Conservation (phyloP, 192 early-diverging fungal species). For the Coemansia sp. region DNA sequence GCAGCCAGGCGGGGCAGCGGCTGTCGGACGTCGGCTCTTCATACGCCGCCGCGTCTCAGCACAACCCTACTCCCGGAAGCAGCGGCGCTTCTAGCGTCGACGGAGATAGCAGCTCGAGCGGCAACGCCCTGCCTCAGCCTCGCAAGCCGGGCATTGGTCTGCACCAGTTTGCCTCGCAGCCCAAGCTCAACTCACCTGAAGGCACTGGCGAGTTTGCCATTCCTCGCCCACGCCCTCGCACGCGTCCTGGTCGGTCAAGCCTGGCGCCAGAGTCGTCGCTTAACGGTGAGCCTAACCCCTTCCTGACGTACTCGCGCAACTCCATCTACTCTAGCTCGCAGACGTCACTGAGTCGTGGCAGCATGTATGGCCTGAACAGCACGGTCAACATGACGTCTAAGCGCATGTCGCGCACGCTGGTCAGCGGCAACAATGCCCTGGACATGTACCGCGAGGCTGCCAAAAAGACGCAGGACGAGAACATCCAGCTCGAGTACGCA, state of each 20-base stretch:
- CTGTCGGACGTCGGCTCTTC: conserved; percentile 18
- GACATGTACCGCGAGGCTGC: conserved; percentile 79
- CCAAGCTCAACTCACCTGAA: conserved; percentile 27
- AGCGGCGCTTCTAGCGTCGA: conserved; percentile 46
- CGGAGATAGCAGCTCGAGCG: conserved; percentile 20
- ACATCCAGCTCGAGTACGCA: conserved; percentile 76
- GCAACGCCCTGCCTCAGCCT: conserved; percentile 32
- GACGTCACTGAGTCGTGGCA: conserved; percentile 53
- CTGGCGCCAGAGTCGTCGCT: conserved; percentile 15
- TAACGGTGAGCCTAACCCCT: conserved; percentile 44
- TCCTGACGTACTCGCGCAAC: conserved; percentile 58
- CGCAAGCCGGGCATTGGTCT: conserved; percentile 27
- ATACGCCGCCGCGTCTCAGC: conserved; percentile 14
- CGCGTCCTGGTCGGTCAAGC: conserved; percentile 43
- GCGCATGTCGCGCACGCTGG: conserved; percentile 58
- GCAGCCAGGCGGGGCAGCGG: conserved; percentile 14
- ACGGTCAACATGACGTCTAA: conserved; percentile 25
- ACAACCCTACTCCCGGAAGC: conserved; percentile 19
- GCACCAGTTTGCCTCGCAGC: conserved; percentile 51
- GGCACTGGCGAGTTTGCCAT: conserved; percentile 27
- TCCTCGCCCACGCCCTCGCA: conserved; percentile 38
- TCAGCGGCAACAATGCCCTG: conserved; percentile 57
- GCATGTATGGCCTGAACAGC: conserved; percentile 46
- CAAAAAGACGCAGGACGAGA: conserved; percentile 73
- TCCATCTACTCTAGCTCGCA: conserved; percentile 59